phyloP scores from a whole-genome alignment of 2,329 filamentous ascomycete species.

The Penicillium sp. region DNA sequence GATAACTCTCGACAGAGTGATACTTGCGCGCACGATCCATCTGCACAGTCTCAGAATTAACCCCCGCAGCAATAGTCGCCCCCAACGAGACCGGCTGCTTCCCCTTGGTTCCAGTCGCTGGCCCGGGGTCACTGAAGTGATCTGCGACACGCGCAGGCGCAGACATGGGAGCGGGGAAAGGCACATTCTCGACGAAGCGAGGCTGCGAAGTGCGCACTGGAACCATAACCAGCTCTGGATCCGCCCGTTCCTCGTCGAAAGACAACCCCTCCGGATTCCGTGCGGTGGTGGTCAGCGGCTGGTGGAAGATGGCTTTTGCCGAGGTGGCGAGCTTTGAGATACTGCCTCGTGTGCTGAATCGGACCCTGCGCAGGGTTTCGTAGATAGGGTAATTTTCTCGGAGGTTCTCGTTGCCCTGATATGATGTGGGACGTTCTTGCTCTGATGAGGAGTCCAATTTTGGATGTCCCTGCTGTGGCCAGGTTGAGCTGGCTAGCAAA shows the following conservation, averaged over 20 bases:
- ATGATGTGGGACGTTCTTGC: background rate
- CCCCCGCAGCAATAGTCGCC: conserved; percentile 3
- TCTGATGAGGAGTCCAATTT: background rate
- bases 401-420: background rate
- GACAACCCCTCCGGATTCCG: background rate
- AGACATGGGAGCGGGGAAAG: background rate
- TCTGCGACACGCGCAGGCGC: background rate
- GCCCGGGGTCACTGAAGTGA: conserved; percentile 9
- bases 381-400: conserved; percentile 4
- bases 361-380: conserved; percentile 7
- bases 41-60: conserved; percentile 11
- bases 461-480: background rate
- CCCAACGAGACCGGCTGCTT: conserved; percentile 2
- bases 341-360: conserved; percentile 1
- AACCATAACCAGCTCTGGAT: background rate
- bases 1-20: conserved; percentile 31
- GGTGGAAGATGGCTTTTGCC: background rate
- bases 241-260: background rate
- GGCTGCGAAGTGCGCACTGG: background rate
- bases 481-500: background rate
- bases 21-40: conserved; percentile 12
- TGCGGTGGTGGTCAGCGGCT: background rate
- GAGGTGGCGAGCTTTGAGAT: conserved; percentile 1
- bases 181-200: background rate
- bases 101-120: background rate